phyloP scores from a whole-genome alignment of 768 basidiomycete genomes.

The Lactarius vividus region DNA sequence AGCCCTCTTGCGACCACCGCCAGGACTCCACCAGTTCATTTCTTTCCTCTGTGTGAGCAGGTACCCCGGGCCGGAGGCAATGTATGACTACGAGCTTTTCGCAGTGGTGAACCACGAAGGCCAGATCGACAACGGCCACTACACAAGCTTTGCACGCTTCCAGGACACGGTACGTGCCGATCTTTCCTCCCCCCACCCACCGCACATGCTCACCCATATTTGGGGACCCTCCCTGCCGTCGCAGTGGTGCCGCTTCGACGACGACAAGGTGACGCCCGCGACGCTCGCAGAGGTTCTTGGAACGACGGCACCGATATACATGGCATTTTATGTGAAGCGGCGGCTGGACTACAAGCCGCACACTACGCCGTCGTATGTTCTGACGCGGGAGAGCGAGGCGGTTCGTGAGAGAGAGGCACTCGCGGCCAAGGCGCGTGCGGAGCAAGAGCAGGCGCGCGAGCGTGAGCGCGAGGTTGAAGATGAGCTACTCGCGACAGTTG shows the following conservation, averaged over 20 bases:
- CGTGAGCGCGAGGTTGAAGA: constrained; percentile 26
- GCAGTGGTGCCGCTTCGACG: constrained; percentile 93
- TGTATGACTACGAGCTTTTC: constrained; percentile 90
- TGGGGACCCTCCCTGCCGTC: not conserved
- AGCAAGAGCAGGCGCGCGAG: constrained; percentile 20
- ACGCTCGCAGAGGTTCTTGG: constrained; percentile 63
- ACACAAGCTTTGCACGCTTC: constrained; percentile 82
- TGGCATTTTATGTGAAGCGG: constrained; percentile 95
- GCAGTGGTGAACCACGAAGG: constrained; percentile 95
- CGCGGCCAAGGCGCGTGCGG: constrained; percentile 12
- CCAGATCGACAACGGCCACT: constrained; percentile 92
- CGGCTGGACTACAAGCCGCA: constrained; percentile 77
- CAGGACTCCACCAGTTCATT: not conserved
- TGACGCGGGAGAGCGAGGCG: constrained; percentile 23
- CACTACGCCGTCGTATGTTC: constrained; percentile 23
- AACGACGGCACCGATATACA: constrained; percentile 67
- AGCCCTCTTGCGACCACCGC: not conserved
- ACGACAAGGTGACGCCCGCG: constrained; percentile 82
- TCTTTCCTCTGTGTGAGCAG: constrained; percentile 30
- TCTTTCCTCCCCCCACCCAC: not conserved
- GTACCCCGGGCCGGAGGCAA: constrained; percentile 54
- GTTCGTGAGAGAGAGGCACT: constrained; percentile 23
- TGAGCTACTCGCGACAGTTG: constrained; percentile 24
- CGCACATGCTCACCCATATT: constrained; percentile 1
- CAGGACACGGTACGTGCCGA: constrained; percentile 68